A percentile compares a stretch with the other conserved stretches of the same genome.
These are phyloP conservation scores for Cucumis melo DNA, from an alignment of 306 rosid species.

Conservation along the genomic window DNA sequence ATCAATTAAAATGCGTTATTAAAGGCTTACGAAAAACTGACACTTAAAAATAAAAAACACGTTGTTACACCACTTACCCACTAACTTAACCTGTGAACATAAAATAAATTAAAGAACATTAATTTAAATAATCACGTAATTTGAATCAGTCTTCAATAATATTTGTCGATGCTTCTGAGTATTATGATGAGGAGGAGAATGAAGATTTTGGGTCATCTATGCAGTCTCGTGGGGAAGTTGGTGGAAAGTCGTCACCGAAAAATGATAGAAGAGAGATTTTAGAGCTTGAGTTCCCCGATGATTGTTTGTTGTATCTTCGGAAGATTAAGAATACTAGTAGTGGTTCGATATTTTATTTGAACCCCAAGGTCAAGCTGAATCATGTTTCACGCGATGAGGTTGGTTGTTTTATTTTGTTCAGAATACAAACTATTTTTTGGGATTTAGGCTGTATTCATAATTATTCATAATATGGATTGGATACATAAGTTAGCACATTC, in stretches of 20 bases:
- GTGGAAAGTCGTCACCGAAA: constrained; percentile 28
- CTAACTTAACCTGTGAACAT: too few relatives aligned
- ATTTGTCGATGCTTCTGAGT: constrained; percentile 51
- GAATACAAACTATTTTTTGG: background rate
- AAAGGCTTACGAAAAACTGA: too few relatives aligned
- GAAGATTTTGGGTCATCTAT: background rate
- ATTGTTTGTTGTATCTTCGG: constrained; percentile 61
- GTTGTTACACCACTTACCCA: too few relatives aligned
- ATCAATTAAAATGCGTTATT: too few relatives aligned
- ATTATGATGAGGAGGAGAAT: constrained; percentile 12
- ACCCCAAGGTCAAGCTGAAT: constrained; percentile 56
- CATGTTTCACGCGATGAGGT: constrained; percentile 67
- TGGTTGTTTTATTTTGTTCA: background rate
- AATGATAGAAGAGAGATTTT: constrained; percentile 54
- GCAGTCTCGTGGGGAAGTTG: background rate
- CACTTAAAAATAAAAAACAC: too few relatives aligned
- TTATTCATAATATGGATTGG: background rate
- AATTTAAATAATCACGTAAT: too few relatives aligned
- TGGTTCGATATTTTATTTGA: constrained; percentile 54
- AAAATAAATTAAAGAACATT: too few relatives aligned
- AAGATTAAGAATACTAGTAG: constrained; percentile 69
- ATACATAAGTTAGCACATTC: background rate
- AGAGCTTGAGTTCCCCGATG: constrained; percentile 80
- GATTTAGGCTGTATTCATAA: background rate
- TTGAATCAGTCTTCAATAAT: too few relatives aligned